Percentiles rank a stretch among this genome's conserved stretches.
Conservation (phyloP, 441 rosid species). For the Erodium moschatum region DNA sequence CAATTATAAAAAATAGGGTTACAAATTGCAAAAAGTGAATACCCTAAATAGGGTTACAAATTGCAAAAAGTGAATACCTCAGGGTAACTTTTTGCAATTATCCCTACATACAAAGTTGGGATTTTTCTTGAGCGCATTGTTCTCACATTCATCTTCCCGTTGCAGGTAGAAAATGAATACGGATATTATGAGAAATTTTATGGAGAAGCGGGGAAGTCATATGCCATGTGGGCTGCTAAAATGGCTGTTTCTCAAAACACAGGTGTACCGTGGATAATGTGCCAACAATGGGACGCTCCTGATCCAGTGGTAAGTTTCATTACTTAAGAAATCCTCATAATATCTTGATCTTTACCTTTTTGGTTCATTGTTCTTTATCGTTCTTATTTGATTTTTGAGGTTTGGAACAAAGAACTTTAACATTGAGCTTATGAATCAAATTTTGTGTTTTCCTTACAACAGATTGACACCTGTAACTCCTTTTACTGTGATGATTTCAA, state of each 20-base stretch:
- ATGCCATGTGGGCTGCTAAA: slow-evolving; percentile 77
- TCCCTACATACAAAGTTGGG: neutral
- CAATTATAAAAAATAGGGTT: no score
- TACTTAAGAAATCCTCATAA: neutral
- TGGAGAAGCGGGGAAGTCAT: slow-evolving; percentile 72
- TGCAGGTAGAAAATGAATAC: slow-evolving; percentile 89
- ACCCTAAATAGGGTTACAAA: no score
- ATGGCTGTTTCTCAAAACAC: slow-evolving; percentile 89
- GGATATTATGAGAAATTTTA: slow-evolving; percentile 58
- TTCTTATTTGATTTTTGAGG: neutral
- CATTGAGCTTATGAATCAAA: neutral
- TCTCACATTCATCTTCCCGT: slow-evolving; percentile 11
- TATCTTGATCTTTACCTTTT: neutral
- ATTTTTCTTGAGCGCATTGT: neutral
- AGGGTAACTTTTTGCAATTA: neutral
- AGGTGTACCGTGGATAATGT: slow-evolving; percentile 97
- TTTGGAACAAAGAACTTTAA: no score
- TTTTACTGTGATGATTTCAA: slow-evolving; percentile 83
- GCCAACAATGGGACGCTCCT: slow-evolving; percentile 86
- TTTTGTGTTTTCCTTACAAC: slow-evolving; percentile 28
- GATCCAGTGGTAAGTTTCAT: slow-evolving; percentile 49
- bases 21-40: no score
- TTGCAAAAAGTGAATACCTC: no score
- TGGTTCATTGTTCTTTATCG: neutral
- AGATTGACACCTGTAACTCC: slow-evolving; percentile 85